phyloP scores from a whole-genome alignment of 257 asterid genomes.

The Thymus mandschuricus region DNA sequence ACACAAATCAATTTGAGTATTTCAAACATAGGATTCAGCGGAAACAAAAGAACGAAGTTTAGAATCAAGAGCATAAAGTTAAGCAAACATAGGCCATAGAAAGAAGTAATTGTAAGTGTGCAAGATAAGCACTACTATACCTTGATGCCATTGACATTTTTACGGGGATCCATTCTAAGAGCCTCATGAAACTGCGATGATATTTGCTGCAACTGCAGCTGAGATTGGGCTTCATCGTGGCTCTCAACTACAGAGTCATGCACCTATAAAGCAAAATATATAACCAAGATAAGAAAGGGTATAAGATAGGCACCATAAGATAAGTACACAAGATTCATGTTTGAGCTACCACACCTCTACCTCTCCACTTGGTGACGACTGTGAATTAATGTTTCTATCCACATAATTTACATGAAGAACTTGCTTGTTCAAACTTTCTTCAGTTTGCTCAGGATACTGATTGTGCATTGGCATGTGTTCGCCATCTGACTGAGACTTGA shows the following conservation, averaged over 20 bases:
- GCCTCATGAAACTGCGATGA: slow-evolving; percentile 71
- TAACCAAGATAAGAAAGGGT: neutral
- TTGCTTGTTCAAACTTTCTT: slow-evolving; percentile 49
- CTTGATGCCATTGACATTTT: slow-evolving; percentile 50
- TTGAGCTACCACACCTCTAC: slow-evolving; percentile 45
- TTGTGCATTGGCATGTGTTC: slow-evolving; percentile 45
- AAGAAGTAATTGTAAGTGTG: slow-evolving; percentile 10
- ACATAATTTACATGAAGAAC: slow-evolving; percentile 45
- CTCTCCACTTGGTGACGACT: slow-evolving; percentile 49
- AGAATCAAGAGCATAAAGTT: slow-evolving; percentile 13
- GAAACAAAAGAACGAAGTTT: neutral
- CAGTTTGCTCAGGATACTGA: slow-evolving; percentile 59
- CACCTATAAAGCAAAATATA: slow-evolving; percentile 39
- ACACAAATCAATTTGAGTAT: neutral
- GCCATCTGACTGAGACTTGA: slow-evolving; percentile 64
- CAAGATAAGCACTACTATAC: slow-evolving; percentile 32
- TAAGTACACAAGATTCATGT: slow-evolving; percentile 10
- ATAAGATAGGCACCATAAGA: slow-evolving; percentile 10
- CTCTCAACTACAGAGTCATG: slow-evolving; percentile 46
- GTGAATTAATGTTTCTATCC: slow-evolving; percentile 47
- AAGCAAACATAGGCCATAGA: neutral
- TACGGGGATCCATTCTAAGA: slow-evolving; percentile 55
- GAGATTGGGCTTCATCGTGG: slow-evolving; percentile 52
- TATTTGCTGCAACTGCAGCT: slow-evolving; percentile 57
- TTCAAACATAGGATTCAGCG: neutral